Base-by-base conservation (phyloP, 352 stramenopile genomes). In the Globisporangium solare region DNA sequence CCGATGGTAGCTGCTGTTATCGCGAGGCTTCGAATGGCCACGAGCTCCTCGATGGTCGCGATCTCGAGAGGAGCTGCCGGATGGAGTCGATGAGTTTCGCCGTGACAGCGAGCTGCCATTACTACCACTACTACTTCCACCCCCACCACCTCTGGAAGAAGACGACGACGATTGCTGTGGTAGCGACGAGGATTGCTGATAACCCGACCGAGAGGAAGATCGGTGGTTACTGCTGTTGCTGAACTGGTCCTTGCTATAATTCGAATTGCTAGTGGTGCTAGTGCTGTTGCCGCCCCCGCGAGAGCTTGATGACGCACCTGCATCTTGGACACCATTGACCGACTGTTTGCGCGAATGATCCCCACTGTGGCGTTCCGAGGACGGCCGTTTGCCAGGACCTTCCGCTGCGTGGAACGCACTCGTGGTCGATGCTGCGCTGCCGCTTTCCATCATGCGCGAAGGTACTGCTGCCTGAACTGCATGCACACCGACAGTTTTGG, bases 71-170 rank as follows among this genome's bases (percentile, higher is more conserved):
- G 55, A 31, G 10, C 63, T 24, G 22, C 64, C 55, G 31, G 64
- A 48, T 17, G 71, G 54, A 50, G 67, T 71, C 20, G 69, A 77
- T 40, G 77, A 87, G 50, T 76, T 78, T 35, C 80, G 77, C 3
- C 75, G 74, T 21, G 77, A 71, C 13, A 82, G 49, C 40, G 60
- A 5, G 35, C n/a, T 69, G 52, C 31, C 54, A 10, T 46, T 56
- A 13, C 39, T 57, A 27, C 39, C 54, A 27, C 41, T 56, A 51
- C 37, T 42, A 7, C 39, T 37, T 4, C 58, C 39, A 12, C 54
- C 56, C 6, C 49, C 32, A 14, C 58, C 27, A 17, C 48, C 47
- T 20, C 47, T 43, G 27, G 47, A 41, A 14, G 51, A 56, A 32
- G 51, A n/a, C n/a, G n/a, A 56, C 40, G 47, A 54, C 43, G 20